A percentile compares a stretch with the other conserved stretches of the same genome.
Evolutionary conservation across 352 stramenopile genomes (phyloP).

Genomic region (Pythium insidiosum): DNA sequence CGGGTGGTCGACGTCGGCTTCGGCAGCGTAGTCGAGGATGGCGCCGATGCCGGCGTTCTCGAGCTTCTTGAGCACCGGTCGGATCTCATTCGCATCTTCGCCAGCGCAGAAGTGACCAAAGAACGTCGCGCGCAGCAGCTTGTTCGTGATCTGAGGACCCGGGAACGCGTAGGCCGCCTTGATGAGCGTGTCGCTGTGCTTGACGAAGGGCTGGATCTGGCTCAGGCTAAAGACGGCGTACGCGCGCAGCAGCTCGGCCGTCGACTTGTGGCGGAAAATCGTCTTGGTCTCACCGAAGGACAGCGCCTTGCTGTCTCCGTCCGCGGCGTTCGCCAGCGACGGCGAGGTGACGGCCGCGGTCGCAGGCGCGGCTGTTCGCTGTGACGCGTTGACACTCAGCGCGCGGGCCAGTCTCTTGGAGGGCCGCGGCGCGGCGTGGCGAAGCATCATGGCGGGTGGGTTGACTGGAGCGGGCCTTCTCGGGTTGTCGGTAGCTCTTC

Average conservation of each 20-base stretch:
- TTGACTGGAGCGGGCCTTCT: too few species aligned
- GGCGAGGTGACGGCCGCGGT: conserved; percentile 14
- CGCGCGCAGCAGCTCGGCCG: conserved; percentile 77
- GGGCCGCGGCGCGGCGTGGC: conserved; percentile 3
- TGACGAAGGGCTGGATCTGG: conserved; percentile 78
- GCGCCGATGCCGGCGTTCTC: conserved; percentile 80
- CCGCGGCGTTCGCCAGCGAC: not conserved
- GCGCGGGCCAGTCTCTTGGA: conserved; percentile 8
- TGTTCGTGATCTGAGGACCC: conserved; percentile 82
- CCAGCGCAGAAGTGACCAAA: conserved; percentile 98
- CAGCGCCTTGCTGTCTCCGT: conserved; percentile 11
- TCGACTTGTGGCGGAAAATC: conserved; percentile 82
- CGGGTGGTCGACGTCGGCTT: conserved; percentile 85
- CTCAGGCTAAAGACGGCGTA: conserved; percentile 86
- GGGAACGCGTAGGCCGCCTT: conserved; percentile 75
- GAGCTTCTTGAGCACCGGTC: conserved; percentile 71
- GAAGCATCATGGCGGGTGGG: conserved; percentile 12
- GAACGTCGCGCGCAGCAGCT: conserved; percentile 89
- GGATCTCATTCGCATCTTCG: conserved; percentile 81
- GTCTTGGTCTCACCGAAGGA: conserved; percentile 75
- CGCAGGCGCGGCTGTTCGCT: conserved; percentile 8
- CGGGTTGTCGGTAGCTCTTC: too few species aligned
- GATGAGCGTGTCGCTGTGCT: conserved; percentile 84
- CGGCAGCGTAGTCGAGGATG: conserved; percentile 97
- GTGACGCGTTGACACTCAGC: conserved; percentile 16